Evolutionary conservation across 2,329 filamentous ascomycete species (phyloP).

Genomic region (Monilinia aucupariae): DNA sequence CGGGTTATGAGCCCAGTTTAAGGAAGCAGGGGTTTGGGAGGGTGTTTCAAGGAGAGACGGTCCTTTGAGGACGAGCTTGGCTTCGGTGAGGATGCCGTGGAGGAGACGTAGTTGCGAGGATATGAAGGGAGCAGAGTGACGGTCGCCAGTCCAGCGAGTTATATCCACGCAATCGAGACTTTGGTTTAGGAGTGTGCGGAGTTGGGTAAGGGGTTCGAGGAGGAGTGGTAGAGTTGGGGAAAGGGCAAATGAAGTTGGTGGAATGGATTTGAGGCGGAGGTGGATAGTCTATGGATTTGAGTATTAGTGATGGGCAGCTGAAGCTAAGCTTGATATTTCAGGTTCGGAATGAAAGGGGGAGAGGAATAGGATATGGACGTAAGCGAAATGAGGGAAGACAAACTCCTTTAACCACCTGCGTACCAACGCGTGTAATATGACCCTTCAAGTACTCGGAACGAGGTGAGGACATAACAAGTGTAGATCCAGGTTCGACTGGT

Average conservation of each 20-base stretch:
- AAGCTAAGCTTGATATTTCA: too few species aligned
- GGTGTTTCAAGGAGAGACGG: constrained; percentile 33
- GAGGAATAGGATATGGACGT: neutral
- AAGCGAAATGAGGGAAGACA: constrained; percentile 36
- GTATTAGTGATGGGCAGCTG: neutral
- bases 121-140: constrained; percentile 46
- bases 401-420: constrained; percentile 86
- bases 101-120: constrained; percentile 52
- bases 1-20: constrained; percentile 32
- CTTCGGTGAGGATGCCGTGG: constrained; percentile 48
- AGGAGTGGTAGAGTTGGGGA: constrained; percentile 45
- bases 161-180: constrained; percentile 78
- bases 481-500: constrained; percentile 78
- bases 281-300: constrained; percentile 56
- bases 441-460: constrained; percentile 89
- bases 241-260: constrained; percentile 35
- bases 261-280: constrained; percentile 67
- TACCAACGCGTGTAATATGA: constrained; percentile 82
- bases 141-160: constrained; percentile 66
- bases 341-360: neutral
- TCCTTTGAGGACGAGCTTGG: constrained; percentile 52
- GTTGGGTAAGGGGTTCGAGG: constrained; percentile 64
- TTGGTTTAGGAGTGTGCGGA: constrained; percentile 74
- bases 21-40: constrained; percentile 25
- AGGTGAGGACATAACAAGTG: constrained; percentile 80